Evolutionary conservation across 768 basidiomycete genomes (phyloP).

Genomic region (Termitomyces sp.): DNA sequence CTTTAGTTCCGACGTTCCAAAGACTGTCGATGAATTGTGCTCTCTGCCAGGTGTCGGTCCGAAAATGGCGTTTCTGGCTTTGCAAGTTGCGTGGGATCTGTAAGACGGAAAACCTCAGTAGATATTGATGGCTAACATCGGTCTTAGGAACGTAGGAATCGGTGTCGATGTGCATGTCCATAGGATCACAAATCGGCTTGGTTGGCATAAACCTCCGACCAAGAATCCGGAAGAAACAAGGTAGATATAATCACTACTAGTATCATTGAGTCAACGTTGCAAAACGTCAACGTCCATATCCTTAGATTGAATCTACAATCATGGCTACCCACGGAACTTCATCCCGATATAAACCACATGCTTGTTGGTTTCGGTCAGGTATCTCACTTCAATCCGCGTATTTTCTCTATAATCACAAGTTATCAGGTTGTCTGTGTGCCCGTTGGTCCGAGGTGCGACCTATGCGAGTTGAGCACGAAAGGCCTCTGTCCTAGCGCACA

Average conservation of each 20-base stretch:
- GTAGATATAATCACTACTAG: constrained; percentile 27
- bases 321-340: constrained; percentile 74
- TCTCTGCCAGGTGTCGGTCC: constrained; percentile 90
- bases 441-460: constrained; percentile 57
- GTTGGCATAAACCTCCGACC: constrained; percentile 87
- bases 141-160: constrained; percentile 76
- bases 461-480: constrained; percentile 50
- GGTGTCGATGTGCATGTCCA: constrained; percentile 98
- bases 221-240: constrained; percentile 87
- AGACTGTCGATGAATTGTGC: constrained; percentile 84
- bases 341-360: constrained; percentile 72
- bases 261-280: background rate
- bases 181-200: constrained; percentile 86
- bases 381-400: constrained; percentile 4
- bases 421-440: constrained; percentile 63
- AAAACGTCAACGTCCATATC: background rate
- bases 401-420: background rate
- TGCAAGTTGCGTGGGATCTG: constrained; percentile 85
- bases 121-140: background rate
- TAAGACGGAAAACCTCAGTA: constrained; percentile 25
- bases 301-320: constrained; percentile 71
- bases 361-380: constrained; percentile 88
- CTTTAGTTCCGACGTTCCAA: constrained; percentile 81
- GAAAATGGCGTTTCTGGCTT: constrained; percentile 89
- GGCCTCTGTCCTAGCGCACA: constrained; percentile 66